Evolutionary conservation across 2,329 filamentous ascomycete species (phyloP).

Genomic region (Thelonectria discophora): DNA sequence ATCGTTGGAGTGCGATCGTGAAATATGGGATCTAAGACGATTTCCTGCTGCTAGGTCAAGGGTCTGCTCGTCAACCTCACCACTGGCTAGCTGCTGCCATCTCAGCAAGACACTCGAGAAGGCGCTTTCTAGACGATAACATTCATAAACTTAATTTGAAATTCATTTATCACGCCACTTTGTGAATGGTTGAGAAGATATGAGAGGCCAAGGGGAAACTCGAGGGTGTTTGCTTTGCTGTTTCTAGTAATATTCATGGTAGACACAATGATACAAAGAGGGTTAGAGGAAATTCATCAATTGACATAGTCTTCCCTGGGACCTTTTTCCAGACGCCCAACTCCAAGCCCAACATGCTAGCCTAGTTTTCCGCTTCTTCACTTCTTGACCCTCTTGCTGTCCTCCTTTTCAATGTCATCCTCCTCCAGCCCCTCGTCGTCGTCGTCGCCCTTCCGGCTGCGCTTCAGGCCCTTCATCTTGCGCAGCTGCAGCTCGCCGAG

Average conservation of each 20-base stretch:
- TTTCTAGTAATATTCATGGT: neutral
- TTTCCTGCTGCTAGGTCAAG: neutral
- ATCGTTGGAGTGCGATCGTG: conserved; percentile 7
- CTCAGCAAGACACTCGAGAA: conserved; percentile 1
- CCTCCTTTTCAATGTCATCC: conserved; percentile 51
- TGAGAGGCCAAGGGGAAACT: conserved; percentile 15
- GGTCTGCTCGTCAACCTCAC: neutral
- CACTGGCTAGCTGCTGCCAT: neutral
- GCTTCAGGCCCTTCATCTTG: conserved; percentile 99
- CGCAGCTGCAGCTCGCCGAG: conserved; percentile 87
- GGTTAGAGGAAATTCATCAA: conserved; percentile 37
- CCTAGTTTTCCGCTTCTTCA: conserved; percentile 27
- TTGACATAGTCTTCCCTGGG: conserved; percentile 39
- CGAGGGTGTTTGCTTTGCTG: neutral
- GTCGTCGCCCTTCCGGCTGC: conserved; percentile 74
- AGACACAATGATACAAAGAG: neutral
- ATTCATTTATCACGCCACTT: conserved; percentile 14
- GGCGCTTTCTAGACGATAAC: conserved; percentile 9
- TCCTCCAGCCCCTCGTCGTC: conserved; percentile 59
- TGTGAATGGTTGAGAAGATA: conserved; percentile 24
- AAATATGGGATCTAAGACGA: neutral
- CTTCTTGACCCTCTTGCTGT: conserved; percentile 50
- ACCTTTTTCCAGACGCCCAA: conserved; percentile 46
- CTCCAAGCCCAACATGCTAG: conserved; percentile 39
- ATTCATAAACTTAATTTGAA: conserved; percentile 14